Base-by-base conservation (phyloP, 2,329 filamentous ascomycete genomes). In the Exophiala sp. region DNA sequence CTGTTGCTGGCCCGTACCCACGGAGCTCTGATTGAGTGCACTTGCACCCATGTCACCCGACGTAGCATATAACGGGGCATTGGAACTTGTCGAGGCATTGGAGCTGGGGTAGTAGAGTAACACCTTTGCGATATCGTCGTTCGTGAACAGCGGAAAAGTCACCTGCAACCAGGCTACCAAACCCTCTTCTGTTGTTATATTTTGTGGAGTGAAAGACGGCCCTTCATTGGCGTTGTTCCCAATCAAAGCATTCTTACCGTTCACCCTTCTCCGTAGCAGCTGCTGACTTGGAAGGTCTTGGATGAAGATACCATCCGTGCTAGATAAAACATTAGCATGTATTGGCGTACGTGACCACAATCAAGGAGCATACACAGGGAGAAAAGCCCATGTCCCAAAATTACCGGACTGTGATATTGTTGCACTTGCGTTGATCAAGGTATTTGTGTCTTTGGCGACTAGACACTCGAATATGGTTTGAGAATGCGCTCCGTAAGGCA, bases 1-100 rank as follows among this genome's bases (percentile, higher is more conserved):
- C 58, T 82, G 77, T 54, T 80, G 77, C 58, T 78, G 76, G 19
- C 78, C 78, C 1, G 70, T 73, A 1, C 67, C 75, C 27, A 70
- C 68, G 23, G 68, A 66, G 16, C 72, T 75, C 34, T 76, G 68
- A 30, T 75, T 75, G 16, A 79, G 63, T 1, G 77, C 75, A 3
- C 70, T 79, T 1, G 70, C 67, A 2, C 66, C 63, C 4, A 51
- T 54, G 38, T 65, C 55, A 10, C 70, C 70, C 21, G 64, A 55
- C 0, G 70, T 71, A 38, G 72, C 66, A 45, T 63, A 72, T 21
- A 63, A 59, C 4, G 66, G 60, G 2, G 51, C 55, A 16, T 48
- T 47, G 8, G 55, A 46, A 22, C 61, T 39, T 11, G 61, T 59
- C 1, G 63, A 59, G 4, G 58, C 60, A 52, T 64, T 62, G 38